These are phyloP conservation scores for Myxozyma nipponensis DNA, from an alignment of 805 yeast genomes.

Conservation along the genomic window DNA sequence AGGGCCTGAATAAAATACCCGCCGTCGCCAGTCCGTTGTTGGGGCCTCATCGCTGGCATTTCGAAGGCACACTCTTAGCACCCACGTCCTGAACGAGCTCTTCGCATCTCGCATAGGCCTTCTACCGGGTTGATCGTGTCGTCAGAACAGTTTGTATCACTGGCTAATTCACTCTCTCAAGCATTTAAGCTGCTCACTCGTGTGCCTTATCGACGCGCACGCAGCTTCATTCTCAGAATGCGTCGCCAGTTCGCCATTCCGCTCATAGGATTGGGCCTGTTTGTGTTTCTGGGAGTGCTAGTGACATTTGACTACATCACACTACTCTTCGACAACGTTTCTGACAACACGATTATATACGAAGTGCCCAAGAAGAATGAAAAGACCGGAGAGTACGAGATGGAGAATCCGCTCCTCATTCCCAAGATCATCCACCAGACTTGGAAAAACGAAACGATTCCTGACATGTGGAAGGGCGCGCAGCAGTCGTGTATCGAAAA, in stretches of 20 bases:
- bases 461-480: constrained; percentile 75
- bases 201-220: too few relatives aligned
- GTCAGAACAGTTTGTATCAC: too few relatives aligned
- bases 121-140: too few relatives aligned
- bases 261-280: constrained; percentile 16
- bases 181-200: too few relatives aligned
- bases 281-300: constrained; percentile 20
- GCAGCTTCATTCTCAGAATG: too few relatives aligned
- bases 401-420: constrained; percentile 47
- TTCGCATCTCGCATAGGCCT: too few relatives aligned
- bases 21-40: too few relatives aligned
- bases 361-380: constrained; percentile 16
- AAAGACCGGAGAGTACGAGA: constrained; percentile 6
- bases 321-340: constrained; percentile 27
- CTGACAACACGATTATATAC: constrained; percentile 25
- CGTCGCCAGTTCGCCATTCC: constrained; percentile 22
- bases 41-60: too few relatives aligned
- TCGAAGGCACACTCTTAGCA: too few relatives aligned
- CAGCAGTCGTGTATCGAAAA: constrained; percentile 70
- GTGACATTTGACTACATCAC: constrained; percentile 26
- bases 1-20: too few relatives aligned
- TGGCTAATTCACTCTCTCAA: too few relatives aligned
- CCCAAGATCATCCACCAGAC: constrained; percentile 95
- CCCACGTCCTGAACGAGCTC: too few relatives aligned
- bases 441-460: constrained; percentile 72